Evolutionary conservation across 495 filamentous ascomycete species (phyloP).

Genomic region (Xylaria sp.): DNA sequence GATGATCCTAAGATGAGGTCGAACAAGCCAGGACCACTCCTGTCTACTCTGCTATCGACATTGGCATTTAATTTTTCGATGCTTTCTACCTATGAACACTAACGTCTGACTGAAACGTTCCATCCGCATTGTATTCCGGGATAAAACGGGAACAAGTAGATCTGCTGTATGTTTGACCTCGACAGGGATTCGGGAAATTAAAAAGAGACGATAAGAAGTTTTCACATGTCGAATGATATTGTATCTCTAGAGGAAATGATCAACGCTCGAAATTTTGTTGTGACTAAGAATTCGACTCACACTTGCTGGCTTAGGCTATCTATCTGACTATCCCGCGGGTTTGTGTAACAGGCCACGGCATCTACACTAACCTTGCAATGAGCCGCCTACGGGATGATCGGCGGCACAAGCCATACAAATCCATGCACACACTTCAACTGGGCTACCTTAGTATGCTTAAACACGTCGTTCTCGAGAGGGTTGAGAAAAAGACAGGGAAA

Average conservation of each 20-base stretch:
- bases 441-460: neutral
- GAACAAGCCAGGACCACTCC: neutral
- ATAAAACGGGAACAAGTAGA: neutral
- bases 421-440: neutral
- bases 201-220: neutral
- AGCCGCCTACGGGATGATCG: neutral
- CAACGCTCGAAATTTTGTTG: neutral
- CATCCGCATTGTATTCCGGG: neutral
- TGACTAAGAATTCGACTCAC: neutral
- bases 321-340: neutral
- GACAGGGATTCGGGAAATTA: neutral
- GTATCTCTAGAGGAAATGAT: neutral
- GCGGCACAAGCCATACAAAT: neutral
- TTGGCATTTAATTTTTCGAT: neutral
- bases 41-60: neutral
- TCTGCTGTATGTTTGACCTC: neutral
- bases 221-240: constrained; percentile 13
- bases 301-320: neutral
- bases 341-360: neutral
- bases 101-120: constrained; percentile 7
- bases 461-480: neutral
- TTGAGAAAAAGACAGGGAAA: neutral
- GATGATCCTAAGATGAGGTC: neutral
- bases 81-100: neutral
- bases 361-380: neutral